A percentile compares a stretch with the other conserved stretches of the same genome.
These are phyloP conservation scores for Neolentinus lepideus DNA, from an alignment of 1,284 basidiomycete species.

Conservation along the genomic window DNA sequence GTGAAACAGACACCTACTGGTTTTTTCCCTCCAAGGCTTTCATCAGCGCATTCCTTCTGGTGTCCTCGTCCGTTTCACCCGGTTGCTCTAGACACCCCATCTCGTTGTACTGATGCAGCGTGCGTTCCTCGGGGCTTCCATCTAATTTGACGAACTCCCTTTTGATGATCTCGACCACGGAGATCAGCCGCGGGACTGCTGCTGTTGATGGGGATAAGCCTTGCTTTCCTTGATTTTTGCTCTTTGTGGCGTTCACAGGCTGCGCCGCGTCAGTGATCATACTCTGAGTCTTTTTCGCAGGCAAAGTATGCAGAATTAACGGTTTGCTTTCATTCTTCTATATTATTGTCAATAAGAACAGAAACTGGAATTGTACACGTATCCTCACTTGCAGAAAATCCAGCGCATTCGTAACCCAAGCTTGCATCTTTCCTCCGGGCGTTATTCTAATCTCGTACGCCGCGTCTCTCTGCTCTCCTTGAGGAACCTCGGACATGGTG, in stretches of 20 bases:
- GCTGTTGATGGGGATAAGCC: constrained; percentile 27
- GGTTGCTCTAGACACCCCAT: constrained; percentile 50
- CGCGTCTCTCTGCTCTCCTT: background rate
- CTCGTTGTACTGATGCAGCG: constrained; percentile 78
- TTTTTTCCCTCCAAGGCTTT: constrained; percentile 40
- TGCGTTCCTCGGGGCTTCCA: constrained; percentile 27
- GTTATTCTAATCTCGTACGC: constrained; percentile 51
- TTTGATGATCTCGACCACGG: constrained; percentile 81
- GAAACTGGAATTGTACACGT: constrained; percentile 1
- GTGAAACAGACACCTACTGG: constrained; percentile 39
- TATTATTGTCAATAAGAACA: background rate
- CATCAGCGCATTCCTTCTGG: constrained; percentile 27
- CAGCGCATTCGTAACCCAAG: constrained; percentile 56
- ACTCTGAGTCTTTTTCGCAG: constrained; percentile 19
- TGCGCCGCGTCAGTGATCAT: constrained; percentile 4
- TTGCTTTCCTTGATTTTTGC: constrained; percentile 1
- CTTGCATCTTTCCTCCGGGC: constrained; percentile 53
- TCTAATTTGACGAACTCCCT: constrained; percentile 62
- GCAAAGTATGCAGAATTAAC: constrained; percentile 64
- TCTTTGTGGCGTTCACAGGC: too few species aligned
- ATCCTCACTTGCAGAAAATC: constrained; percentile 50
- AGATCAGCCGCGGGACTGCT: constrained; percentile 60
- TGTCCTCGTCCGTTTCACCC: constrained; percentile 20
- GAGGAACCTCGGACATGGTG: background rate
- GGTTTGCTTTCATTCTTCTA: constrained; percentile 52